Evolutionary conservation across 2,329 filamentous ascomycete species (phyloP).

Genomic region (Beauveria sp.): DNA sequence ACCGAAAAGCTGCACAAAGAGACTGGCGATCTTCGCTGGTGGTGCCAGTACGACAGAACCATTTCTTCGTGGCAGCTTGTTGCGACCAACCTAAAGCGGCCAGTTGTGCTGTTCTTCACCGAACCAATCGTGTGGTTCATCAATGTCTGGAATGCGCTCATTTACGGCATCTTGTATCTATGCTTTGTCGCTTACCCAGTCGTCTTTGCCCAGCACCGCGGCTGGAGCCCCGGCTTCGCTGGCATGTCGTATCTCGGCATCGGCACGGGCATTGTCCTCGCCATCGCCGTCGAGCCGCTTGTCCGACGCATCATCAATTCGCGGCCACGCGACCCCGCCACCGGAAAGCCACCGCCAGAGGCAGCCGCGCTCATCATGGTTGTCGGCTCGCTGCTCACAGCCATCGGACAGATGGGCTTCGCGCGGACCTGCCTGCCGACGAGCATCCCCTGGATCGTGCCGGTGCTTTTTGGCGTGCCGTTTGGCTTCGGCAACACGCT

Average conservation of each 20-base stretch:
- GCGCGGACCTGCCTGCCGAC: conserved; percentile 77
- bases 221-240: conserved; percentile 66
- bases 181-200: conserved; percentile 89
- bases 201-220: conserved; percentile 66
- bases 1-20: conserved; percentile 58
- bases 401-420: conserved; percentile 77
- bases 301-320: conserved; percentile 70
- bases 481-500: conserved; percentile 72
- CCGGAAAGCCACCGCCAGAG: conserved; percentile 67
- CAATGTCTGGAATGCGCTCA: conserved; percentile 50
- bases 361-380: conserved; percentile 75
- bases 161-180: conserved; percentile 82
- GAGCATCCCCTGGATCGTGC: conserved; percentile 73
- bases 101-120: conserved; percentile 67
- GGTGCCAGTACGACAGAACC: conserved; percentile 72
- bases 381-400: conserved; percentile 65
- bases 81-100: conserved; percentile 67
- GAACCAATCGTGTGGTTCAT: conserved; percentile 77
- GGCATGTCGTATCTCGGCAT: conserved; percentile 73
- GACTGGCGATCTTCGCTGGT: conserved; percentile 64
- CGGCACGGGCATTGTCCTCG: conserved; percentile 53
- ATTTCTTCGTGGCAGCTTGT: conserved; percentile 58
- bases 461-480: conserved; percentile 69
- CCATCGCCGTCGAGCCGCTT: conserved; percentile 59
- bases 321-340: conserved; percentile 67